Percentiles rank a stretch among this genome's conserved stretches.
Conservation (phyloP, 2,329 filamentous ascomycete genomes). For the Colletotrichum siamense region DNA sequence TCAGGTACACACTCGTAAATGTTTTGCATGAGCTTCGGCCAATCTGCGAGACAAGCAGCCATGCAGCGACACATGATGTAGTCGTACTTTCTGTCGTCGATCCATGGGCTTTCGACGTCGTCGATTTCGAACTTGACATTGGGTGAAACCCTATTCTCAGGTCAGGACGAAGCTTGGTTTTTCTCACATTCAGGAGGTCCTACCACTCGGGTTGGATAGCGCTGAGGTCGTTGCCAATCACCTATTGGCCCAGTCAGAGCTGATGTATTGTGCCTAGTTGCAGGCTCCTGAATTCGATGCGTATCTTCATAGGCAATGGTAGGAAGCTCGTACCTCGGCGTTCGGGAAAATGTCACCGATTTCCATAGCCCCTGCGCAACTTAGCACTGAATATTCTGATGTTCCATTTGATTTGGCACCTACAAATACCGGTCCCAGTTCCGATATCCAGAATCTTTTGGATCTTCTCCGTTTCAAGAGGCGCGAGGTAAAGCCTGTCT, state of each 20-base stretch:
- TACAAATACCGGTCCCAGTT: conserved; percentile 54
- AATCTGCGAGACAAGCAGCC: conserved; percentile 35
- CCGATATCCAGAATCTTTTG: conserved; percentile 60
- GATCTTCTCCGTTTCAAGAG: background rate
- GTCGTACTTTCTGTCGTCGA: conserved; percentile 30
- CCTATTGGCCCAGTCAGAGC: conserved; percentile 28
- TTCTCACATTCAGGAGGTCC: background rate
- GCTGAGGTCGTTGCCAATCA: conserved; percentile 34
- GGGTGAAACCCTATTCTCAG: conserved; percentile 27
- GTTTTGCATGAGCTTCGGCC: conserved; percentile 27
- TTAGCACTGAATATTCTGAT: background rate
- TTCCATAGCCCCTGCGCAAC: conserved; percentile 44
- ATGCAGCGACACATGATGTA: conserved; percentile 42
- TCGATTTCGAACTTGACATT: conserved; percentile 43
- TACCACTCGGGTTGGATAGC: conserved; percentile 34
- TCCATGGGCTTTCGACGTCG: conserved; percentile 35
- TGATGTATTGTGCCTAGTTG: conserved; percentile 29
- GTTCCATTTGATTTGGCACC: accelerated
- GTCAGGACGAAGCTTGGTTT: background rate
- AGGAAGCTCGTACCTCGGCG: background rate
- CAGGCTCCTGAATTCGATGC: no score
- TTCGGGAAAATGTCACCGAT: conserved; percentile 14
- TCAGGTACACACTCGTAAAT: conserved; percentile 24
- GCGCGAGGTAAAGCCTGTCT: background rate
- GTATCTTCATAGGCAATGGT: no score